Evolutionary conservation across 176 grass and related monocot species (phyloP).

Genomic region (Bothriochloa decipiens): DNA sequence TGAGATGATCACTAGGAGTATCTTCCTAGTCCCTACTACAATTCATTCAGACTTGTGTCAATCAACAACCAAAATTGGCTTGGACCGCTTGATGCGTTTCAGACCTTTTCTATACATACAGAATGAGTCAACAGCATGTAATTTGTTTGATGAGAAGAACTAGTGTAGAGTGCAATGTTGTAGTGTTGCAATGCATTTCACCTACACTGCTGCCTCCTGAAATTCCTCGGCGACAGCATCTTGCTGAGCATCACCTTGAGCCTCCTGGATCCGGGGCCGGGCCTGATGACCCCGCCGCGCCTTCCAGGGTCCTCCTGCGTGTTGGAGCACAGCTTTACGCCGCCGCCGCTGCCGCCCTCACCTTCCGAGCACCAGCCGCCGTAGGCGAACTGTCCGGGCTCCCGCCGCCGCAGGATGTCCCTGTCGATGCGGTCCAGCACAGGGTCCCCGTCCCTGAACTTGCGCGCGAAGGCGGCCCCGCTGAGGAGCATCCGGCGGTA

Average conservation of each 20-base stretch:
- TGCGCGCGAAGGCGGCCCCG: slow-evolving; percentile 71
- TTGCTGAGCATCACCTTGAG: slow-evolving; percentile 69
- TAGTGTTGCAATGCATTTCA: slow-evolving; percentile 19
- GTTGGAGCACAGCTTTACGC: slow-evolving; percentile 49
- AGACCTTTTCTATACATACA: neutral
- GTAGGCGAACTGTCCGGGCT: slow-evolving; percentile 51
- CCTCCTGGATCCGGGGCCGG: slow-evolving; percentile 78
- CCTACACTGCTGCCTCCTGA: slow-evolving; percentile 70
- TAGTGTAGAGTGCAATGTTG: neutral
- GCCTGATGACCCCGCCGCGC: slow-evolving; percentile 49
- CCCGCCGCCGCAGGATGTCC: slow-evolving; percentile 68
- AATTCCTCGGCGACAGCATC: slow-evolving; percentile 44
- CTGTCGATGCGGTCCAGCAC: slow-evolving; percentile 86
- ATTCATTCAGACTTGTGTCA: neutral
- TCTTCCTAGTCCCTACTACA: neutral
- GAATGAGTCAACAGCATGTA: neutral
- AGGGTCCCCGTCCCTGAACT: slow-evolving; percentile 70
- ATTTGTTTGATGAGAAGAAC: neutral
- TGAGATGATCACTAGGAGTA: neutral
- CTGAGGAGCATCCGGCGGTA: slow-evolving; percentile 82
- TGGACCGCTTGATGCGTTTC: neutral
- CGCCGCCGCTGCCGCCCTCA: slow-evolving; percentile 27
- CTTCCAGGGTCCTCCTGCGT: slow-evolving; percentile 28
- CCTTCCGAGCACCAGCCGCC: slow-evolving; percentile 87
- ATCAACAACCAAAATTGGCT: neutral